Percentiles rank a stretch among this genome's conserved stretches.
Conservation (phyloP, 1,284 basidiomycete genomes). For the Marasmius sp. region DNA sequence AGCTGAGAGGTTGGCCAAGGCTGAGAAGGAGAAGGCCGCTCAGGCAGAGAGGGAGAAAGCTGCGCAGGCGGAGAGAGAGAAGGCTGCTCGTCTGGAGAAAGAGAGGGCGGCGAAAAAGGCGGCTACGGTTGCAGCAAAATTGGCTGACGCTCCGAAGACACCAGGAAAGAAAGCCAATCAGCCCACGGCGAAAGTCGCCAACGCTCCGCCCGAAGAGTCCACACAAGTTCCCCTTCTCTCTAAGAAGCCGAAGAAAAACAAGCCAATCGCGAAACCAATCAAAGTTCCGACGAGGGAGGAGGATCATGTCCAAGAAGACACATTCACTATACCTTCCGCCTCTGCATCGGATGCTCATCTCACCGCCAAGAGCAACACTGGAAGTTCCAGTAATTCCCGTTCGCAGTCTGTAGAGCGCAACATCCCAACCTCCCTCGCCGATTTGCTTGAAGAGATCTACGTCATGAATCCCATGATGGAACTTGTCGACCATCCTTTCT, state of each 20-base stretch:
- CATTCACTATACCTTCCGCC: slow-evolving; percentile 42
- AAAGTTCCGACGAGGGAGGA: slow-evolving; percentile 60
- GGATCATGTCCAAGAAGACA: slow-evolving; percentile 41
- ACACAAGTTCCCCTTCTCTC: slow-evolving; percentile 71
- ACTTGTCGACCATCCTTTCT: slow-evolving; percentile 68
- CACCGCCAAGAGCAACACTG: slow-evolving; percentile 35
- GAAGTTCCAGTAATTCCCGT: slow-evolving; percentile 53
- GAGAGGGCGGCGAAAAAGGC: slow-evolving; percentile 29
- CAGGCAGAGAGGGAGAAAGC: slow-evolving; percentile 38
- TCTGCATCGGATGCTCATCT: slow-evolving; percentile 43
- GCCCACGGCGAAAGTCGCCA: slow-evolving; percentile 16
- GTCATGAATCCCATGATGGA: slow-evolving; percentile 60
- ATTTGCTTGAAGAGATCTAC: slow-evolving; percentile 65
- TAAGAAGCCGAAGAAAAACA: slow-evolving; percentile 79
- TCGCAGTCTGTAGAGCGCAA: slow-evolving; percentile 58
- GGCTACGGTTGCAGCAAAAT: slow-evolving; percentile 20
- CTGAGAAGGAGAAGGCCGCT: slow-evolving; percentile 38
- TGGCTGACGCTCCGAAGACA: slow-evolving; percentile 22
- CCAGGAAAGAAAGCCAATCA: slow-evolving; percentile 19
- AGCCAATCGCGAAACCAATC: slow-evolving; percentile 59
- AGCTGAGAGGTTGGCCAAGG: slow-evolving; percentile 36
- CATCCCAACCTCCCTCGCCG: slow-evolving; percentile 53
- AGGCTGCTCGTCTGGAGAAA: slow-evolving; percentile 27
- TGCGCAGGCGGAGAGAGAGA: slow-evolving; percentile 29
- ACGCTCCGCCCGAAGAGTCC: slow-evolving; percentile 29